Evolutionary conservation across 768 basidiomycete species (phyloP), one percentile per base, ranked within the genome.

Genomic region (Agrocybe praecox): DNA sequence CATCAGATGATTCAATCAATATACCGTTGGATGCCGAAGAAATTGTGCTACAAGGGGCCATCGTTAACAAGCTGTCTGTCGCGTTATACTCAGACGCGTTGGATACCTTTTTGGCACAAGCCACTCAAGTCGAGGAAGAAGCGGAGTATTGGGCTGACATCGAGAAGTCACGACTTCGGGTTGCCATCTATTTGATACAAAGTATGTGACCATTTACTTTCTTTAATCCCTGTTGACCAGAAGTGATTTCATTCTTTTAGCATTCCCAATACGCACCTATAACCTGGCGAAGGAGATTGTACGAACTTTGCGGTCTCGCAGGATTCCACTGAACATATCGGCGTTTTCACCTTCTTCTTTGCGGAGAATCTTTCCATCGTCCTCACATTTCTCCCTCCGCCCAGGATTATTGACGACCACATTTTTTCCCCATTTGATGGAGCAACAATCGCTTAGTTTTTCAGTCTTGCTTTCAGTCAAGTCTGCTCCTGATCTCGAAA

Each of bases 101-200:
- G 64, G 83, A 92, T 59, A 65, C 75, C 19, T 84, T 86, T 55
- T 69, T 96, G 56, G 66, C 75, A 10, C 85, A 92, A 64, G 91
- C 94, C 1, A 76, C 83, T 9, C 69, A 84, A 32, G 83, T 87
- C 12, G 93, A 95, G 63, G 71, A 78, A 7, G 92, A 94, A 64
- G 85, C 90, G 18, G 84, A 90, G 45, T 97, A 90, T 89, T 98
- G 95, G 95, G 79, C 80, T 15, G 80, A 85, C 24, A 69, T 90
- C 42, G 86, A 88, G 59, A 79, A 84, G 29, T 92, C 89, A 2
- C 66, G 76, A 23, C 61, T 72, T 50, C 80, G 77, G 18, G 78
- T 88, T 10, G 79, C 80, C 2, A 73, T 82, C 65, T 94, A 90
- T 70, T 76, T 96, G 23, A 59, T 96, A 1, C 90, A 95, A 75